These are phyloP conservation scores for Esteya vermicola DNA, from an alignment of 2,329 filamentous ascomycete genomes.

Conservation along the genomic window DNA sequence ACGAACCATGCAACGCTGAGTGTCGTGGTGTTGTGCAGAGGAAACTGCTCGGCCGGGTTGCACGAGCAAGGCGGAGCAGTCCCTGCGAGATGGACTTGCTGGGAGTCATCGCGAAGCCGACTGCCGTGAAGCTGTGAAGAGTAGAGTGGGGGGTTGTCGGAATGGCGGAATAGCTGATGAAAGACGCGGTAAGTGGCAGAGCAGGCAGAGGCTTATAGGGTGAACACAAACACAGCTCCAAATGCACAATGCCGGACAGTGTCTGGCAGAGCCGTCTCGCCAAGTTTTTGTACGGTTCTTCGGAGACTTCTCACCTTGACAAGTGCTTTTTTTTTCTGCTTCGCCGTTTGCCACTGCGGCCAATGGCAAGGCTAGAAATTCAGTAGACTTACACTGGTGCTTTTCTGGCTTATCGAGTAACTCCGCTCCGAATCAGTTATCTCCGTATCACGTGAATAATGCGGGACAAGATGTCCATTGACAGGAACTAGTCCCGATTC, in stretches of 20 bases:
- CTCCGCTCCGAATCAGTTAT: slow-evolving; percentile 4
- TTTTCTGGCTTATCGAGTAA: background rate
- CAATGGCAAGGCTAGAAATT: background rate
- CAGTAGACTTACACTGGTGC: background rate
- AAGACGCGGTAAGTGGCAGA: too few relatives aligned
- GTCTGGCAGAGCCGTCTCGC: too few relatives aligned
- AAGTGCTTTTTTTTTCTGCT: background rate
- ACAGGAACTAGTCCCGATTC: too few relatives aligned
- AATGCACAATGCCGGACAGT: too few relatives aligned
- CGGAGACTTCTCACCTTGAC: background rate
- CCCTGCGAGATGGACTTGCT: background rate
- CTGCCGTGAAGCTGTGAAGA: background rate
- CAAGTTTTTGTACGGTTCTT: background rate
- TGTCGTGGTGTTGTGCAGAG: background rate
- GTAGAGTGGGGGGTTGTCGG: too few relatives aligned
- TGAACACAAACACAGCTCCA: too few relatives aligned
- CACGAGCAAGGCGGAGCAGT: background rate
- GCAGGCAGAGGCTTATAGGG: too few relatives aligned
- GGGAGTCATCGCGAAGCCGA: background rate
- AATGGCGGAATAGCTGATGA: too few relatives aligned
- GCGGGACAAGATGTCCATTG: background rate
- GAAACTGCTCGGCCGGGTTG: background rate
- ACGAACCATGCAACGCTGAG: background rate
- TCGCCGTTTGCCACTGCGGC: background rate
- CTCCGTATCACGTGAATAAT: background rate